Conservation (phyloP, 2,329 filamentous ascomycete genomes). For the Aspergillus pseudotamarii region DNA sequence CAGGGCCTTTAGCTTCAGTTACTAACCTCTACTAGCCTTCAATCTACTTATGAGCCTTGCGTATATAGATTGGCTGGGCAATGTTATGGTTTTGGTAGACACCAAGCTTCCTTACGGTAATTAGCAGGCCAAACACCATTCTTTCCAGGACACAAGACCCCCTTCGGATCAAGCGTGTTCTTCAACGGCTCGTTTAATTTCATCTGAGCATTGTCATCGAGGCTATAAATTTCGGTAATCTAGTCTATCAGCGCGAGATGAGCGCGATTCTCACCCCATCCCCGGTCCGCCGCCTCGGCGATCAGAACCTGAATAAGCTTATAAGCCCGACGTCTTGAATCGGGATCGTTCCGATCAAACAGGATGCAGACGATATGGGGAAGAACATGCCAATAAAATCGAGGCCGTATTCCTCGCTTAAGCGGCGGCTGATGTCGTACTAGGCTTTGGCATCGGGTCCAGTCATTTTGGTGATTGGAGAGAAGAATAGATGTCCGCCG, state of each 20-base stretch:
- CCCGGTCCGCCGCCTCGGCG: constrained; percentile 43
- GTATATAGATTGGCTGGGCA: background rate
- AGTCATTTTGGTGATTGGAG: constrained; percentile 54
- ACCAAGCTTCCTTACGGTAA: background rate
- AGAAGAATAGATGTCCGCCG: constrained; percentile 45
- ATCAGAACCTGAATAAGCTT: constrained; percentile 43
- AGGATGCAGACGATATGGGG: constrained; percentile 49
- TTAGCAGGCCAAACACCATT: background rate
- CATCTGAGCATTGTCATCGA: constrained; percentile 47
- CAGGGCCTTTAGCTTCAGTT: no score
- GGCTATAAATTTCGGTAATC: constrained; percentile 51
- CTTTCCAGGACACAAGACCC: background rate
- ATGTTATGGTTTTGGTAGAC: background rate
- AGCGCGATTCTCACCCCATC: constrained; percentile 52
- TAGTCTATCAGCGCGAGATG: constrained; percentile 53
- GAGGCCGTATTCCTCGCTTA: constrained; percentile 49
- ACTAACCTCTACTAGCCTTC: no score
- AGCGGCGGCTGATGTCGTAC: constrained; percentile 45
- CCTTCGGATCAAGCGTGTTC: background rate
- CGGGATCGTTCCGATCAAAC: constrained; percentile 50
- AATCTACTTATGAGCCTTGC: background rate
- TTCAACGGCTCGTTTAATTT: constrained; percentile 45
- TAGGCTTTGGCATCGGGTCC: constrained; percentile 52
- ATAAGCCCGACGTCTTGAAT: constrained; percentile 42
- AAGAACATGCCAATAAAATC: constrained; percentile 57